Evolutionary conservation across 2,329 filamentous ascomycete genomes (phyloP).

Genomic region (Lomentospora prolificans): DNA sequence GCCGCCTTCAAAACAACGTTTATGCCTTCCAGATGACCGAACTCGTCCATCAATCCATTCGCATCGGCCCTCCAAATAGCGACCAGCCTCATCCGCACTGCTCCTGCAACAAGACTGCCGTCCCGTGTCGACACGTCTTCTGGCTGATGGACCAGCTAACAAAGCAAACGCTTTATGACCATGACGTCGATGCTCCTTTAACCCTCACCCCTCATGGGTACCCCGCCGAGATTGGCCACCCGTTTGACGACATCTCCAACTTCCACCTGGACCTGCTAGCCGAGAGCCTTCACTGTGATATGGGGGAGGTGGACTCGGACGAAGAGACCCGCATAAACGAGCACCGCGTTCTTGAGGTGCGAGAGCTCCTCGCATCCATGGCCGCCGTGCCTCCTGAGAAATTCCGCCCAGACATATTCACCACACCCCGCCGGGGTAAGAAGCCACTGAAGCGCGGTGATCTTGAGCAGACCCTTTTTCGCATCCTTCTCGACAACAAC

Average conservation of each 20-base stretch:
- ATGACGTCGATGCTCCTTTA: constrained; percentile 26
- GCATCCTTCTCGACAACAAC: constrained; percentile 43
- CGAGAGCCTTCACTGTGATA: constrained; percentile 39
- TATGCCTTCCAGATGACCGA: constrained; percentile 49
- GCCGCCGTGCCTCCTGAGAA: constrained; percentile 27
- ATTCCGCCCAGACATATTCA: constrained; percentile 38
- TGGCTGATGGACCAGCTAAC: constrained; percentile 46
- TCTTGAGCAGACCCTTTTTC: constrained; percentile 40
- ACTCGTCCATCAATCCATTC: constrained; percentile 39
- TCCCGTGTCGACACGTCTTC: constrained; percentile 40
- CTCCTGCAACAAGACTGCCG: constrained; percentile 25
- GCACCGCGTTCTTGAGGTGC: constrained; percentile 35
- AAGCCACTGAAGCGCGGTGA: constrained; percentile 33
- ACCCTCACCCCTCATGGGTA: constrained; percentile 33
- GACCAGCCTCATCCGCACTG: constrained; percentile 33
- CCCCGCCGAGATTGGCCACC: constrained; percentile 35
- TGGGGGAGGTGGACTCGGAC: constrained; percentile 19
- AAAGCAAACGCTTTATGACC: constrained; percentile 33
- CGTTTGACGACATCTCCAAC: constrained; percentile 37
- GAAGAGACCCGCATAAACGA: constrained; percentile 20
- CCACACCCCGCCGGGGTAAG: constrained; percentile 18
- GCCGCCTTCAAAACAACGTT: constrained; percentile 34
- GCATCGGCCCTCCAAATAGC: constrained; percentile 32
- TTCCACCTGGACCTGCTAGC: constrained; percentile 43
- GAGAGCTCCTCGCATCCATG: constrained; percentile 41